Evolutionary conservation across 2,329 filamentous ascomycete species (phyloP).

Genomic region (Colletotrichum abscissum): DNA sequence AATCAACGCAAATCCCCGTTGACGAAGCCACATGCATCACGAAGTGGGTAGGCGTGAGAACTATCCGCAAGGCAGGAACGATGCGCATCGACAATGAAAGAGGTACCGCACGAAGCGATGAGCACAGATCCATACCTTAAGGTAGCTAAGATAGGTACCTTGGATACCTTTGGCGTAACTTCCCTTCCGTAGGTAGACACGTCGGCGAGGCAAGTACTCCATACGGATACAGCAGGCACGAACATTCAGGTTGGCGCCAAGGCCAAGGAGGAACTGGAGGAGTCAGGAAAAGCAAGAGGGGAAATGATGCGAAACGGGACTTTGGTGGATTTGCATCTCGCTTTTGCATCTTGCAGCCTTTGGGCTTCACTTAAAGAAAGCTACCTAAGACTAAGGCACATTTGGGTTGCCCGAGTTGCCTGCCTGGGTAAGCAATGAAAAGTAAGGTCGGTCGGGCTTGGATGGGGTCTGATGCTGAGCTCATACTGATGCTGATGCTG

Average conservation of each 20-base stretch:
- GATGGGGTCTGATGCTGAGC: not conserved
- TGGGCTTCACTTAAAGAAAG: not conserved
- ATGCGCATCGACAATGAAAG: not conserved
- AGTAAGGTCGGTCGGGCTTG: not conserved
- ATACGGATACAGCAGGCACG: no score
- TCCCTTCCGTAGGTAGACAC: no score
- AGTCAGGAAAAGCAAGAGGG: not conserved
- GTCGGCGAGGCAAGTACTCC: not conserved
- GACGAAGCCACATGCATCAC: not conserved
- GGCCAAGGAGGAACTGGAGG: not conserved
- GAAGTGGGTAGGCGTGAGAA: not conserved
- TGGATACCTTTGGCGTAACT: not conserved
- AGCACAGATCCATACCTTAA: not conserved
- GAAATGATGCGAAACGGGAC: not conserved
- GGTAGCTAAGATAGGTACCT: not conserved
- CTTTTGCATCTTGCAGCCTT: slow-evolving; percentile 1
- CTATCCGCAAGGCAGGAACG: not conserved
- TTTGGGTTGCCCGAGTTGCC: not conserved
- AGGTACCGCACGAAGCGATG: no score
- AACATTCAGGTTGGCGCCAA: not conserved
- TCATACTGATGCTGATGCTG: not conserved
- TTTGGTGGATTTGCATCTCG: not conserved
- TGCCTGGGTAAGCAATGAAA: not conserved
- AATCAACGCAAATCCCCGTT: not conserved
- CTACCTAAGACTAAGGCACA: no score